Evolutionary conservation across 805 yeast genomes (phyloP), one percentile per base, ranked within the genome.

Genomic region (Wickerhamiella spandovensis): DNA sequence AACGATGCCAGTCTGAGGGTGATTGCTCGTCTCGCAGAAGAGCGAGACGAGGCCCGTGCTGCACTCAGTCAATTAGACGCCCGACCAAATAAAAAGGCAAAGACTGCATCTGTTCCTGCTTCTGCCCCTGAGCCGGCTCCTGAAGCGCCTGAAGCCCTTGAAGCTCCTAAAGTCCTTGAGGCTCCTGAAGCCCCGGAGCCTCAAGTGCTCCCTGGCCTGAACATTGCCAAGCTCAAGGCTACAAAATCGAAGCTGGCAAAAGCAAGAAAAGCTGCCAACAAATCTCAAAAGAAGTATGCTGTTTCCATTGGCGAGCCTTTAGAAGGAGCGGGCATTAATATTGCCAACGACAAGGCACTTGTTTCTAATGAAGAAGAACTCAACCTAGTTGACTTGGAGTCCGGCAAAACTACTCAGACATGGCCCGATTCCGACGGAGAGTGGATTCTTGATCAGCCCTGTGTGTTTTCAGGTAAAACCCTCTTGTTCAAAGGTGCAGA

Each of bases 1-100:
- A 84, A 84, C 55, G 97, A 89, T 63, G 96, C 97, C 0, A 95
- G 96, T 2, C 79, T 84, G 2, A 70, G 89, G 50, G 95, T 89
- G 1, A 94, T 90, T 0, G 80, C 94, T 0, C 72, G 74, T 32
- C 78, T 86, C 1, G 69, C 82, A n/a, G 72, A 73, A 50, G 95
- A 89, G 58, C 69, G 88, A 41, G 94, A 86, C 54, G 84, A 79
- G 44, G 82, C 89, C 1, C 73, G 74, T 53, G 61, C 61, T n/a
- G 87, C 88, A 1, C 68, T 88, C 49, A 75, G 77, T 47, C 72
- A 76, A 49, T 65, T 85, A 22, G 49, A 58, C 25, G 44, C 48
- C 7, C 21, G 46, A n/a, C 52, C 49, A 3, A 37, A 32, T 18
- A 23, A 43, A 41, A 21, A 22, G 25, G 12, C 53, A 15, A 25